Evolutionary conservation across 805 yeast species (phyloP), one percentile per base, ranked within the genome.

Genomic region (Maudiozyma turicensis): DNA sequence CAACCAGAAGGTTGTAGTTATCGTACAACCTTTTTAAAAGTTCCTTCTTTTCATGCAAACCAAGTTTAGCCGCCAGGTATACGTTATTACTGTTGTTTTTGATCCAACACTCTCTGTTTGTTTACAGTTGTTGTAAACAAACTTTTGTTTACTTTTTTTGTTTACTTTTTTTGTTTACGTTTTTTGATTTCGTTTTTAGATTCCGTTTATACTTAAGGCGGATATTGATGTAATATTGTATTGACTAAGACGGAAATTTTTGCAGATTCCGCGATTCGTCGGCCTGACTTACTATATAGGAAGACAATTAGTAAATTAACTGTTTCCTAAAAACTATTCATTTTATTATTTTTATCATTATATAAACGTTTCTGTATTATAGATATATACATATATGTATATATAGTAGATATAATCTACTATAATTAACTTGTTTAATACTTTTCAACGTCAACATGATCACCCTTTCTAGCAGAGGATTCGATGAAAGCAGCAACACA

Each of bases 401-500:
- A 20, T 20, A 20, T 20, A 20, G 26, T 20, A 4, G 26, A 15
- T 40, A 26, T 11, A 26, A 26, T 9, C 1, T 6, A 34, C 7
- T 13, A 34, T 13, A 34, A 34, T 6, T 13, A 14, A 14, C n/a
- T 8, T 26, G 8, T 10, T 30, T 40, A 40, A 30, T 40, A 40
- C 38, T 46, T 52, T 50, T 73, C 78, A 34, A 81, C 77, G 46
- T 61, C 66, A 31, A 79, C 77, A 43, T 73, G 64, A 46, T 67
- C 64, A 58, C 86, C 86, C 49, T 74, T 70, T 34, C 73, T 66
- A 14, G 69, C 57, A 38, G 87, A 78, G 50, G 93, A 82, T 55
- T 84, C 82, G 37, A 91, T 68, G 51, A 86, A 85, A 30, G 96
- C 98, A 49, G 80, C 95, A 50, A 91, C 80, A 57, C 87, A 77